phyloP scores from a whole-genome alignment of 306 rosid species.

The Psophocarpus tetragonolobus region DNA sequence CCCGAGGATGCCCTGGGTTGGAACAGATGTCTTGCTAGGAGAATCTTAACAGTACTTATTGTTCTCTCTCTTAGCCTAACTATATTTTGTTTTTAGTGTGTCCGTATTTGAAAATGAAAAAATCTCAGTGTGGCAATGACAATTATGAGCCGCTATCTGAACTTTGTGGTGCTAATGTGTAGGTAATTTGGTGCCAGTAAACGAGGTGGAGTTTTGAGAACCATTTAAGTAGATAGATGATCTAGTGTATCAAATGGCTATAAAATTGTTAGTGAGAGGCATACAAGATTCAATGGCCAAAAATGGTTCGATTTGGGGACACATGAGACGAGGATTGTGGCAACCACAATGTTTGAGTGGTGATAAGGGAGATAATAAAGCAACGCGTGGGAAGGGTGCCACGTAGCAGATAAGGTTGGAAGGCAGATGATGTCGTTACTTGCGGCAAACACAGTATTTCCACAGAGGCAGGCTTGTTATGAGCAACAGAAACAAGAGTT shows the following conservation, averaged over 20 bases:
- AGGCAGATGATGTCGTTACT: neutral
- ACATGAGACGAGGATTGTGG: constrained; percentile 30
- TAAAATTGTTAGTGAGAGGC: neutral
- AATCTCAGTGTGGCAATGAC: neutral
- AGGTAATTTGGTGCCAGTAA: neutral
- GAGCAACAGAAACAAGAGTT: constrained; percentile 15
- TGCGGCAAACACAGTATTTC: constrained; percentile 30
- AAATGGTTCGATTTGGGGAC: neutral
- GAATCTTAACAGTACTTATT: neutral
- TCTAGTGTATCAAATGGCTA: neutral
- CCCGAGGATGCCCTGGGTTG: neutral
- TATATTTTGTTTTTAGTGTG: neutral
- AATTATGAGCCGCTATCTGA: neutral
- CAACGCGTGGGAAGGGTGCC: constrained; percentile 30
- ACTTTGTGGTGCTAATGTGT: neutral
- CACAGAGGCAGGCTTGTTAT: no score
- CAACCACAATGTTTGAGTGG: neutral
- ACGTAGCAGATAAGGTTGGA: constrained; percentile 59
- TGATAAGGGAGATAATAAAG: constrained; percentile 38
- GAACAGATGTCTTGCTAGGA: neutral
- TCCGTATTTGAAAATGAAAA: neutral
- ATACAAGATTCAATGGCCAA: neutral
- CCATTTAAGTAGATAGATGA: neutral
- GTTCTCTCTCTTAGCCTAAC: neutral
- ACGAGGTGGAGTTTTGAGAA: neutral